Conservation (phyloP, 2,329 filamentous ascomycete genomes). For the Plectosphaerella plurivora region DNA sequence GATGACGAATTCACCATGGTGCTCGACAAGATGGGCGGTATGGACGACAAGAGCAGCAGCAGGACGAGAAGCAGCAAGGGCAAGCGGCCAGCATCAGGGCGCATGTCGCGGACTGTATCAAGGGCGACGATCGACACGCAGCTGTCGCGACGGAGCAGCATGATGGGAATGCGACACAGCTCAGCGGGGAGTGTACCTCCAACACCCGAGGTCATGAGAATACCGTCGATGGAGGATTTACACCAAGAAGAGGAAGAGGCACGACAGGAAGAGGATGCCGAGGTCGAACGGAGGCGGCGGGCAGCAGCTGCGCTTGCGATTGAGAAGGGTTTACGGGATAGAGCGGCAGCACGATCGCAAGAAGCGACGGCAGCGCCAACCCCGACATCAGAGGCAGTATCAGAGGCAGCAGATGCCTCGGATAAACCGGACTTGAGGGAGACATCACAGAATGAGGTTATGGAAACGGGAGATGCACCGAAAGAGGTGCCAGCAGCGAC, state of each 20-base stretch:
- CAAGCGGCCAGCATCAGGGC: conserved; percentile 40
- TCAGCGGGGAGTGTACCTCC: conserved; percentile 20
- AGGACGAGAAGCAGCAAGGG: conserved; percentile 54
- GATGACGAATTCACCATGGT: conserved; percentile 89
- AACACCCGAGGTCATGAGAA: conserved; percentile 30
- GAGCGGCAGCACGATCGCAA: not conserved
- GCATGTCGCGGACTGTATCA: conserved; percentile 50
- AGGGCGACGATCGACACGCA: conserved; percentile 50
- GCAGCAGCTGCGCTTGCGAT: conserved; percentile 48
- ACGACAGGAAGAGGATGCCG: conserved; percentile 46
- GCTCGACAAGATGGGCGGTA: conserved; percentile 61
- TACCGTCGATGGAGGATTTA: conserved; percentile 47
- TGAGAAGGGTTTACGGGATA: conserved; percentile 36
- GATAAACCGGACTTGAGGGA: not conserved
- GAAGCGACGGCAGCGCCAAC: conserved; percentile 5
- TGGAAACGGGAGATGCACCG: conserved; percentile 5
- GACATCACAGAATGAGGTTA: not conserved
- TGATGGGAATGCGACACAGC: conserved; percentile 14
- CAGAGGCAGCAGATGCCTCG: not conserved
- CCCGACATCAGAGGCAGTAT: not conserved
- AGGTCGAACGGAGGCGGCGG: conserved; percentile 46
- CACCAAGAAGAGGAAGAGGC: conserved; percentile 48
- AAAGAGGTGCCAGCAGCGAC: not conserved
- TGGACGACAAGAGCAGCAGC: conserved; percentile 65
- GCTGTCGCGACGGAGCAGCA: conserved; percentile 22